Evolutionary conservation across 306 rosid genomes (phyloP), one percentile per base, ranked within the genome.

Genomic region (Astragalus membranaceus): DNA sequence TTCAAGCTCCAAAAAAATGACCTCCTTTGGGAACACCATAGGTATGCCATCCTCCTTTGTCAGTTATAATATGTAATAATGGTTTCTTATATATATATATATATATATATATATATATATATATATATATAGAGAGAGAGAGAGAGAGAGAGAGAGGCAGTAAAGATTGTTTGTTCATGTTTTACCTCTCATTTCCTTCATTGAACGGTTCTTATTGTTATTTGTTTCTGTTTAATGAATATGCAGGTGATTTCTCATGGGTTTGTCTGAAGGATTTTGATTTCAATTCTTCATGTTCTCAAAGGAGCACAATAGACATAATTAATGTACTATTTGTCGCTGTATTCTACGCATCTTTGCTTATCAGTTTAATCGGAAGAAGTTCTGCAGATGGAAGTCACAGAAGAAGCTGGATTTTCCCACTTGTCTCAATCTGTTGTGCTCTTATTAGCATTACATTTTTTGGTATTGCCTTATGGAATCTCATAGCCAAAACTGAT

Each of bases 341-440:
- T 61, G 52, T 75, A 15, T 83, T 75, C 20, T 78, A 64, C 79
- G 10, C 56, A 0, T 75, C 52, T 75, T 51, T 73, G 26, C 35
- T 87, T 0, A 10, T 74, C 54, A 30, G 48, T 58, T 54, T 74
- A 4, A 29, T 79, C 76, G 50, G 82, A 68, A 81, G 30, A 55
- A 56, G 6, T 59, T 30, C 60, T 42, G 14, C 9, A 23, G 62
- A 64, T 8, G 75, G 51, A 5, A n/a, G 54, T 44, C 13, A 33
- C 3, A 83, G 75, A 56, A 83, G 65, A 67, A 79, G 60, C 14
- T 64, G 81, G 78, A 5, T 74, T 54, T 75, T 53, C 42, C 2
- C 39, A n/a, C 13, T 69, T 67, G 81, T 76, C 23, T 81, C 92
- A 70, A 14, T 83, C 13, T 81, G 77, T 46, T 87, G 87, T 67